A percentile compares a stretch with the other conserved stretches of the same genome.
These are phyloP conservation scores for California macrophylla DNA, from an alignment of 441 rosid genomes.

Conservation along the genomic window DNA sequence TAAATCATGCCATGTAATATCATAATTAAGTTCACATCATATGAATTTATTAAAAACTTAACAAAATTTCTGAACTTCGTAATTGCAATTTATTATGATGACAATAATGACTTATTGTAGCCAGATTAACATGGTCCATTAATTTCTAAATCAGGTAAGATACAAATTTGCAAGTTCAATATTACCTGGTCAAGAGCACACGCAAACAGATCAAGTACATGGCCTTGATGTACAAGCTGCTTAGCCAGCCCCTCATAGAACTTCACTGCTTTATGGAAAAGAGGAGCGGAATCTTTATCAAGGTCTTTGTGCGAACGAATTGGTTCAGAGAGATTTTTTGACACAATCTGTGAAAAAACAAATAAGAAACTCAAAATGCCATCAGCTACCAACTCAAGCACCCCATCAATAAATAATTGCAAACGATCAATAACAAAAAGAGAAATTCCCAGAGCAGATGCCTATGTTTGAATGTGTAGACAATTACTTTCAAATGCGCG, in stretches of 20 bases:
- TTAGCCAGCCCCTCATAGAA: conserved; percentile 68
- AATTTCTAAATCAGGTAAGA: not conserved
- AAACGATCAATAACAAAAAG: conserved; percentile 5
- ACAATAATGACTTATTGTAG: not conserved
- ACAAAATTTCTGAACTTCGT: not conserved
- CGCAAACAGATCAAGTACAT: conserved; percentile 85
- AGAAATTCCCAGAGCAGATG: conserved; percentile 1
- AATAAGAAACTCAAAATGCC: not conserved
- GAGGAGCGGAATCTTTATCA: conserved; percentile 70
- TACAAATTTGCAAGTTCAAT: not conserved
- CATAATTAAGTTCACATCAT: not conserved
- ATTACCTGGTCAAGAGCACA: conserved; percentile 91
- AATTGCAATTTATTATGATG: not conserved
- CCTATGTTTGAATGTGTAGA: not conserved
- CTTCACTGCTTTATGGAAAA: conserved; percentile 64
- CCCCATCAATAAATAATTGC: not conserved
- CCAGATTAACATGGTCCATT: not conserved
- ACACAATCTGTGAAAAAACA: conserved; percentile 48
- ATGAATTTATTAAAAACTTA: not conserved
- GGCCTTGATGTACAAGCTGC: conserved; percentile 96
- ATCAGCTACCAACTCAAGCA: not conserved
- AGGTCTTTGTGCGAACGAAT: conserved; percentile 91
- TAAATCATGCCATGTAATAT: too few species aligned
- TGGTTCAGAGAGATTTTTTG: conserved; percentile 70
- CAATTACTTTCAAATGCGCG: not conserved